phyloP scores from a whole-genome alignment of 2,329 filamentous ascomycete genomes.

The Pezicula rhizophila region DNA sequence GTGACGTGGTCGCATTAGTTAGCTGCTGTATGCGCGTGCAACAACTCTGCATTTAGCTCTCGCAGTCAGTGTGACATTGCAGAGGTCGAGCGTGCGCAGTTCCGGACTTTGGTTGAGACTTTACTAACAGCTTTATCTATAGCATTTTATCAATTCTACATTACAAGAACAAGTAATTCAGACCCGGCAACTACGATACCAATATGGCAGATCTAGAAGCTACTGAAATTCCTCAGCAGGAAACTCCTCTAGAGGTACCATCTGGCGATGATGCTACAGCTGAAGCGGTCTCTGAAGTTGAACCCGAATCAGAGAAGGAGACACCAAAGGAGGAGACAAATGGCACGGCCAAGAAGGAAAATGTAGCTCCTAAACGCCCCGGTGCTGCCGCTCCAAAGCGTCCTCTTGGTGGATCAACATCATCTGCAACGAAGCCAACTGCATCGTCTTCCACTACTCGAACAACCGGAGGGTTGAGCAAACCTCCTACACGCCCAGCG shows the following conservation, averaged over 20 bases:
- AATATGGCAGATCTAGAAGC: conserved; percentile 25
- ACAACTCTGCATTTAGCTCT: neutral
- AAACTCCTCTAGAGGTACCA: conserved; percentile 12
- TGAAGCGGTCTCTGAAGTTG: conserved; percentile 19
- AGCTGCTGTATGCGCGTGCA: conserved; percentile 1
- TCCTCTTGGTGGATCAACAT: conserved; percentile 17
- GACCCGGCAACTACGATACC: neutral
- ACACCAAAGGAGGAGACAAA: conserved; percentile 18
- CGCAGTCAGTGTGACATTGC: conserved; percentile 1
- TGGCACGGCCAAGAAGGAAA: conserved; percentile 25
- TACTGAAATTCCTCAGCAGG: conserved; percentile 14
- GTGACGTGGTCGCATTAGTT: conserved; percentile 20
- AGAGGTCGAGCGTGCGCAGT: conserved; percentile 4
- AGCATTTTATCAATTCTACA: conserved; percentile 5
- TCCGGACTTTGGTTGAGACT: conserved; percentile 4
- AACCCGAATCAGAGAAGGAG: conserved; percentile 23
- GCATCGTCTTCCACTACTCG: conserved; percentile 19
- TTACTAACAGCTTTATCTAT: conserved; percentile 8
- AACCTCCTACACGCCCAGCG: conserved; percentile 26
- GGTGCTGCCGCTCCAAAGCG: conserved; percentile 19
- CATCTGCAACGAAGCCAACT: conserved; percentile 20
- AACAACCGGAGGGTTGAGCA: conserved; percentile 25
- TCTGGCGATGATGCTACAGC: conserved; percentile 21
- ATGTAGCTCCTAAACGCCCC: conserved; percentile 21
- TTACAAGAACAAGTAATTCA: conserved; percentile 2